Conservation (phyloP, 371 early-diverging fungal species). For the Mortierella sp. region DNA sequence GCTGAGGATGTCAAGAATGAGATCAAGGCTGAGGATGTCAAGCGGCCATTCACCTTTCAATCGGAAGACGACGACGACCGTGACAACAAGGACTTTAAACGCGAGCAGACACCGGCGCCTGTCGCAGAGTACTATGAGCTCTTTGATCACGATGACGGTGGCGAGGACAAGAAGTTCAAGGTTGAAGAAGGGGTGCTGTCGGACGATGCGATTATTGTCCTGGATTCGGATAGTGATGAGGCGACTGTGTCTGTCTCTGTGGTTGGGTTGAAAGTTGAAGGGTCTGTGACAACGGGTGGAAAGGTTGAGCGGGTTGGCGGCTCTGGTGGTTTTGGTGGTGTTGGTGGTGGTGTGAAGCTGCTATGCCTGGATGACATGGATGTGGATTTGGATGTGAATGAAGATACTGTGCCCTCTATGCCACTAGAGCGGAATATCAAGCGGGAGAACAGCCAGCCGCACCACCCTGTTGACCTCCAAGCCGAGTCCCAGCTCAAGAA, state of each 20-base stretch:
- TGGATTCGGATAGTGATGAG: constrained; percentile 2
- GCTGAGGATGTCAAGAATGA: too few species aligned
- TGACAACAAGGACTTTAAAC: background rate
- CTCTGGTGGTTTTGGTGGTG: background rate
- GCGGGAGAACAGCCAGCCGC: background rate
- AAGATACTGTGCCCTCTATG: background rate
- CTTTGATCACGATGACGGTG: constrained; percentile 19
- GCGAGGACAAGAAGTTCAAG: background rate
- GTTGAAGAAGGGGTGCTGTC: background rate
- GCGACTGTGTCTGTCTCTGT: background rate
- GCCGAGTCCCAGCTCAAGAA: background rate
- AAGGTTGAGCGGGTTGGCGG: background rate
- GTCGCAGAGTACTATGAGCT: constrained; percentile 10
- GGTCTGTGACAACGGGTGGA: too few species aligned
- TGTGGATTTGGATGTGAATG: background rate
- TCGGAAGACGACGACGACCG: background rate
- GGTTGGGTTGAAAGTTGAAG: background rate
- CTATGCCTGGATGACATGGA: background rate
- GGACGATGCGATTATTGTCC: background rate
- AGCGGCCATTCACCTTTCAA: constrained; percentile 6
- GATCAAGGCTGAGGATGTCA: too few species aligned
- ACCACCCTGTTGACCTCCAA: background rate
- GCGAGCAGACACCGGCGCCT: constrained; percentile 1
- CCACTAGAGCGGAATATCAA: background rate
- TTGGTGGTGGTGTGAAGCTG: background rate